Evolutionary conservation across 2,329 filamentous ascomycete species (phyloP), one percentile per base, ranked within the genome.

Genomic region (Verticillium nonalfalfae): DNA sequence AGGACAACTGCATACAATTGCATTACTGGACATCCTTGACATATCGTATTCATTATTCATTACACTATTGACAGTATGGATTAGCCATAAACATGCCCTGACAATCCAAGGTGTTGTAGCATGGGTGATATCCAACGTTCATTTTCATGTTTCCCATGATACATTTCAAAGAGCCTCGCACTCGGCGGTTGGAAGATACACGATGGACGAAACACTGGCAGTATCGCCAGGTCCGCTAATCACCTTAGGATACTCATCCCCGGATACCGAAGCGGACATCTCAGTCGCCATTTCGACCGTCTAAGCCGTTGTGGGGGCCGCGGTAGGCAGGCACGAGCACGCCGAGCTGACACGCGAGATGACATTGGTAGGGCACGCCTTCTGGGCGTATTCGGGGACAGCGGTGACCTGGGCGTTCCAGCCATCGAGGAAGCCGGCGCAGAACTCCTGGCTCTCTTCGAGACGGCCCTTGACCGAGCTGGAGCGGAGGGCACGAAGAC

Each of bases 401-500:
- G 57, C 66, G 55, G 35, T 56, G 36, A 65, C 66, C 31, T 67
- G 65, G 55, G 63, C 66, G 39, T 59, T 58, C 15, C 63, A 65
- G 4, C 63, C 60, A 34, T 61, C 60, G 4, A 66, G 62, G 65
- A 63, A 68, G 5, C 56, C 58, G 52, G 61, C 68, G 65, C 74
- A 76, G 65, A 76, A 76, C 1, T 68, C 65, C 64, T 68, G 69
- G n/a, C 72, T 72, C 59, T 68, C 67, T 61, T 70, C 64, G 9
- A 75, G 65, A n/a, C 72, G 72, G 59, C 71, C 72, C 9, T 71
- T 70, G 31, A 66, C 69, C 59, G 71, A 69, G 13, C 68, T 73
- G 40, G 74, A 71, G 39, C 71, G 67, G 62, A 76, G 61, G 26
- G 74, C 73, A 18, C 73, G 71, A 31, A 75, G 70, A 66, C 75